Base-by-base conservation (phyloP, 768 basidiomycete species). In the Gloeopeniophorella convolvens region DNA sequence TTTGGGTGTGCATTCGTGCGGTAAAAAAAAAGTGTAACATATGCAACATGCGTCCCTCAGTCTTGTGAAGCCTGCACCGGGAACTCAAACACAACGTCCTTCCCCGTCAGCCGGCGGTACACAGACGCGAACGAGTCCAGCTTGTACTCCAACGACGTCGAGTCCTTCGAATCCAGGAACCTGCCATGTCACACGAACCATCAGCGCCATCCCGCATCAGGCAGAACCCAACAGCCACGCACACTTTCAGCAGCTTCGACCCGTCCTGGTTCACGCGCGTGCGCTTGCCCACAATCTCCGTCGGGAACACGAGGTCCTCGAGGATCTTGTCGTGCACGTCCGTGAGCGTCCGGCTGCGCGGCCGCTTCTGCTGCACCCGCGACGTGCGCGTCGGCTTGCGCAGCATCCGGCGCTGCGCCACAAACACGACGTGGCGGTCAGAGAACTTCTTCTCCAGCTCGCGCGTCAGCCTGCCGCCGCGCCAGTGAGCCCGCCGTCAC, bases 381-480 rank as follows among this genome's bases (percentile, higher is more conserved):
- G 92, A 90, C 65, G 79, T 89, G 59, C 93, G 91, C 60, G 92
- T 93, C 50, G 94, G 94, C 72, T 94, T 97, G 76, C 86, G 89
- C 69, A 98, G 78, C 84, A 97, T 93, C 66, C 95, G 85, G 70
- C 96, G 92, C 75, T 99, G 96, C 48, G 89, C 96, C 68, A 98
- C 83, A 70, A 99, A 98, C 51, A 99, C 90, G 68, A 99, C 92
- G 73, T 98, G 94, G 68, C 93, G 84, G 75, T 98, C 96, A 39
- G 96, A 91, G 76, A 99, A 97, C 74, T 99, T 99, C 83, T 99
- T 99, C 83, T 99, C 96, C 65, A 99, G 81, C 69, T 98, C 95
- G 47, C 95, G 86, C 55, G 95, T 97, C 66, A 98, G 86, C 70
- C 95, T 98, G 65, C 20, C 21, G 30, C 16, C 30, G 42, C 8